phyloP scores from a whole-genome alignment of 192 early-diverging fungal species.

The Gaertneriomyces sp. region DNA sequence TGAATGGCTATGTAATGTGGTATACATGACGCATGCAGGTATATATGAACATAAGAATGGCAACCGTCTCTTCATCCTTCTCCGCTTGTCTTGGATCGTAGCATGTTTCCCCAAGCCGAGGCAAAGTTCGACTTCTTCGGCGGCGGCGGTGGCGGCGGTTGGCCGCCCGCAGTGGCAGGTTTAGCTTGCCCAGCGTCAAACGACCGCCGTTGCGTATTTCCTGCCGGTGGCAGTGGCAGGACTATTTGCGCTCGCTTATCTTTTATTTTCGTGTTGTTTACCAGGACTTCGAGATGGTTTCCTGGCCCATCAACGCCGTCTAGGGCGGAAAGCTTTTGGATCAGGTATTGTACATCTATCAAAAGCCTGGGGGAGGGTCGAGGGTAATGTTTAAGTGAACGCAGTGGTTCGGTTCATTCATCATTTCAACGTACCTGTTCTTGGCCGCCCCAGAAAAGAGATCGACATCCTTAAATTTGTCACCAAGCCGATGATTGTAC shows the following conservation, averaged over 20 bases:
- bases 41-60: no score
- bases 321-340: constrained; percentile 60
- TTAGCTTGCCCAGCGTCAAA: neutral
- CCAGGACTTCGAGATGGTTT: constrained; percentile 68
- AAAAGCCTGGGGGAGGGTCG: constrained; percentile 52
- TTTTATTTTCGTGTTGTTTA: constrained; percentile 76
- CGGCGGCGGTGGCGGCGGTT: constrained; percentile 1
- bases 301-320: constrained; percentile 71
- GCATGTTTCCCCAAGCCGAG: constrained; percentile 30
- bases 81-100: constrained; percentile 9
- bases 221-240: neutral
- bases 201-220: constrained; percentile 1
- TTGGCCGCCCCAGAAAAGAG: constrained; percentile 58
- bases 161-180: neutral
- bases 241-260: constrained; percentile 35
- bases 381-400: neutral
- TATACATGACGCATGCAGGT: no score
- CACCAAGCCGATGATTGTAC: constrained; percentile 73
- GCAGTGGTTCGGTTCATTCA: no score
- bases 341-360: constrained; percentile 72
- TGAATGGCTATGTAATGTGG: no score
- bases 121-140: constrained; percentile 27
- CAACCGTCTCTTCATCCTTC: no score
- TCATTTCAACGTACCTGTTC: constrained; percentile 44
- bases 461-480: constrained; percentile 59